phyloP scores from a whole-genome alignment of 2,329 filamentous ascomycete species.

The Coleophoma eucalyptorum region DNA sequence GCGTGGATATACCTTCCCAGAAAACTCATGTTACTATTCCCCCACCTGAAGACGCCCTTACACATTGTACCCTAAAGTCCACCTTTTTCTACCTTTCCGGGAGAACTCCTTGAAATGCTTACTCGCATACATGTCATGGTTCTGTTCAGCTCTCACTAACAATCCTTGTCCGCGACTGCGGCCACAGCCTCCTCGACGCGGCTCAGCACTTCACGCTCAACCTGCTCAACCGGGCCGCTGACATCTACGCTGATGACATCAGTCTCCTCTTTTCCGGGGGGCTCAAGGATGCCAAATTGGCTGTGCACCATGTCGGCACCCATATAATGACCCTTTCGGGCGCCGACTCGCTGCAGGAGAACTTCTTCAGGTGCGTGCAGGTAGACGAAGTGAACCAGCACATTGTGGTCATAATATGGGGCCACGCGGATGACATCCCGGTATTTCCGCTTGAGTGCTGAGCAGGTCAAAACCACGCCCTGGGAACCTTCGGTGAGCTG shows the following conservation, averaged over 20 bases:
- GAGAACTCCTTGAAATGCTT: too few species aligned
- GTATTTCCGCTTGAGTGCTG: constrained; percentile 94
- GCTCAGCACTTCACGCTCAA: constrained; percentile 56
- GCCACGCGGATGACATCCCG: constrained; percentile 85
- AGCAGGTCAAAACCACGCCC: constrained; percentile 94
- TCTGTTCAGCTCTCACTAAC: neutral
- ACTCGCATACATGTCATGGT: too few species aligned
- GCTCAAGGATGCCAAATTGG: constrained; percentile 85
- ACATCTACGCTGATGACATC: constrained; percentile 74
- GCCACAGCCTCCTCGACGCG: constrained; percentile 37
- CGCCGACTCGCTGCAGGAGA: constrained; percentile 70
- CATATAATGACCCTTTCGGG: constrained; percentile 88
- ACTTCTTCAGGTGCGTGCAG: constrained; percentile 74
- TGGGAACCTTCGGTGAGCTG: constrained; percentile 49
- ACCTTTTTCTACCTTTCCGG: too few species aligned
- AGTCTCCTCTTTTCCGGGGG: constrained; percentile 64
- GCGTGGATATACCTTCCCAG: too few species aligned
- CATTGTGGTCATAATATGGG: constrained; percentile 67
- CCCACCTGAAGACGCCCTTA: too few species aligned
- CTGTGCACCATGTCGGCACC: constrained; percentile 92
- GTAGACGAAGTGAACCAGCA: constrained; percentile 91
- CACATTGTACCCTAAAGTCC: too few species aligned
- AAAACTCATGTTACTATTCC: too few species aligned
- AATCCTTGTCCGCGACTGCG: constrained; percentile 9
- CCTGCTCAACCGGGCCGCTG: constrained; percentile 51